Conservation (phyloP, 306 rosid genomes). For the barrel medic (Medicago truncatula) region MtrunA17r5.0-ANR NC_053044.1:45378001-45378500, state of each 20-base stretch:
- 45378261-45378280: conserved; percentile 18
- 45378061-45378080: conserved; percentile 56
- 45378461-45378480: no score
- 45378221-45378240: conserved; percentile 5
- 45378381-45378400: background rate
- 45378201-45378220: conserved; percentile 39
- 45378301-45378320: conserved; percentile 27
- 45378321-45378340: conserved; percentile 6
- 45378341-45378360: conserved; percentile 18
- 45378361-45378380: conserved; percentile 17
- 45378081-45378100: conserved; percentile 62
- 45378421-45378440: background rate
- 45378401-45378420: background rate
- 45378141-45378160: conserved; percentile 55
- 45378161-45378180: conserved; percentile 48
- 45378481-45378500: no score
- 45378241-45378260: conserved; percentile 38
- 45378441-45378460: conserved; percentile 1
- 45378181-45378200: conserved; percentile 45
- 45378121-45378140: conserved; percentile 30
- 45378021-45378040: conserved; percentile 57
- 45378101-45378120: conserved; percentile 42
- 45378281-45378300: conserved; percentile 38
- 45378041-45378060: conserved; percentile 60
- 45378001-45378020: conserved; percentile 82